Conservation (phyloP, 179 eudicot genomes). For the Sideroxylon spinosum region DNA sequence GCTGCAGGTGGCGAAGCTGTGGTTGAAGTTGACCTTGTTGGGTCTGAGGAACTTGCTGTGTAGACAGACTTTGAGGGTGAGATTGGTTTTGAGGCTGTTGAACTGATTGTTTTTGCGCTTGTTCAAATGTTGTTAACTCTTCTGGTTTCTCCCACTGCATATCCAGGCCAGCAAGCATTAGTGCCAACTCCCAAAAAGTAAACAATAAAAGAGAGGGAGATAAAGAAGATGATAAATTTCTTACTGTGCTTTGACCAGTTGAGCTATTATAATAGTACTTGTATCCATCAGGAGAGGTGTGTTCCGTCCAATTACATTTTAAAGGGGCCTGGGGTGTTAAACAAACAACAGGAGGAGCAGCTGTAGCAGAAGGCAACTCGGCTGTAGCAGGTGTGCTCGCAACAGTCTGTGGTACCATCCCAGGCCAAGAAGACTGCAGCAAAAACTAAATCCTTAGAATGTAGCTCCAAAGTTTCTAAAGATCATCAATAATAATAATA, state of each 20-base stretch:
- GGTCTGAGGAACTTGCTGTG: constrained; percentile 48
- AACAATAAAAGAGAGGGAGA: neutral
- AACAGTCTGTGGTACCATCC: constrained; percentile 40
- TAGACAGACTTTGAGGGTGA: constrained; percentile 39
- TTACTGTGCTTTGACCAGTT: constrained; percentile 93
- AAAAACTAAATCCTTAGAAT: neutral
- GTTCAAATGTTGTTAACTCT: constrained; percentile 20
- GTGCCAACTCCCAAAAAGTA: neutral
- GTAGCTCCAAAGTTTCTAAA: neutral
- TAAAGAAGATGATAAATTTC: constrained; percentile 6
- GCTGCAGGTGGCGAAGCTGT: constrained; percentile 44
- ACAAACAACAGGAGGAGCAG: neutral
- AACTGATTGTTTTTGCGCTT: constrained; percentile 38
- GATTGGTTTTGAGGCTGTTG: constrained; percentile 54
- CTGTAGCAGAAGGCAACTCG: constrained; percentile 35
- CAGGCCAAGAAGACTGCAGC: constrained; percentile 58
- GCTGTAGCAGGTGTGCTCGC: constrained; percentile 27
- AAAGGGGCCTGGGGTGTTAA: constrained; percentile 28
- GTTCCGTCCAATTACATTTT: constrained; percentile 90
- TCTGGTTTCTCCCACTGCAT: constrained; percentile 33
- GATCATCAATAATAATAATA: neutral
- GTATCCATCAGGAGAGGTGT: constrained; percentile 85
- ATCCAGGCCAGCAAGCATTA: constrained; percentile 17
- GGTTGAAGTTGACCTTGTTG: constrained; percentile 32
- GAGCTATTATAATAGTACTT: constrained; percentile 81